Percentiles rank a stretch among this genome's conserved stretches.
Conservation (phyloP, 108 stramenopile genomes). For the Skeletonema menzelii region DNA sequence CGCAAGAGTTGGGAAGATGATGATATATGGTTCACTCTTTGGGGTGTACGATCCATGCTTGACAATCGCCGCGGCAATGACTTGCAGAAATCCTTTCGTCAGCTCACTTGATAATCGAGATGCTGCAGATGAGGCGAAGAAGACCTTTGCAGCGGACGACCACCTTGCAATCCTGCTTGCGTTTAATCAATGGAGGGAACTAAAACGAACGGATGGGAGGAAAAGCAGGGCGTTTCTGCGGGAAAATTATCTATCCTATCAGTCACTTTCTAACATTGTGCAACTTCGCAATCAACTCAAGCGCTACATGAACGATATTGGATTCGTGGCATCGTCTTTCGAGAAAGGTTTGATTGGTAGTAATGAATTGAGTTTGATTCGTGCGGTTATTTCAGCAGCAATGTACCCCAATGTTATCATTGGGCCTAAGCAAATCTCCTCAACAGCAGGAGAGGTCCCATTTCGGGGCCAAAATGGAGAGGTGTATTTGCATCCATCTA, state of each 20-base stretch:
- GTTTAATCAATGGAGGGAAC: constrained; percentile 63
- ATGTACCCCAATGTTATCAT: constrained; percentile 89
- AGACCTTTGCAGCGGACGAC: constrained; percentile 67
- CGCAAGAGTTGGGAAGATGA: constrained; percentile 90
- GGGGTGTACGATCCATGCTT: constrained; percentile 82
- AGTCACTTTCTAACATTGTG: constrained; percentile 73
- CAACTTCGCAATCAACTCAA: constrained; percentile 73
- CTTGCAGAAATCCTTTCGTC: constrained; percentile 74
- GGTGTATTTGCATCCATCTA: constrained; percentile 71
- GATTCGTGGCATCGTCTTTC: constrained; percentile 9
- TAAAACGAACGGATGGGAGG: constrained; percentile 42
- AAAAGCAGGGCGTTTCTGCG: constrained; percentile 56
- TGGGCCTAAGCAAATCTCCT: constrained; percentile 58
- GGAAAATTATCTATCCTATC: constrained; percentile 70
- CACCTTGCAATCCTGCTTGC: constrained; percentile 84
- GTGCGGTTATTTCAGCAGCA: constrained; percentile 85
- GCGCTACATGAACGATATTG: constrained; percentile 36
- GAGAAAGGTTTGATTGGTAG: constrained; percentile 1
- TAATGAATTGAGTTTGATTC: constrained; percentile 64
- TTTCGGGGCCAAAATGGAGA: constrained; percentile 59
- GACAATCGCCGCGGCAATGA: constrained; percentile 88
- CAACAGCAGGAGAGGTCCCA: constrained; percentile 57
- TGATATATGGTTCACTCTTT: constrained; percentile 84
- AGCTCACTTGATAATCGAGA: constrained; percentile 75
- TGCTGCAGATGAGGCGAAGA: constrained; percentile 74